phyloP scores from a whole-genome alignment of 345 rosid genomes.

The Murraya paniculata region DNA sequence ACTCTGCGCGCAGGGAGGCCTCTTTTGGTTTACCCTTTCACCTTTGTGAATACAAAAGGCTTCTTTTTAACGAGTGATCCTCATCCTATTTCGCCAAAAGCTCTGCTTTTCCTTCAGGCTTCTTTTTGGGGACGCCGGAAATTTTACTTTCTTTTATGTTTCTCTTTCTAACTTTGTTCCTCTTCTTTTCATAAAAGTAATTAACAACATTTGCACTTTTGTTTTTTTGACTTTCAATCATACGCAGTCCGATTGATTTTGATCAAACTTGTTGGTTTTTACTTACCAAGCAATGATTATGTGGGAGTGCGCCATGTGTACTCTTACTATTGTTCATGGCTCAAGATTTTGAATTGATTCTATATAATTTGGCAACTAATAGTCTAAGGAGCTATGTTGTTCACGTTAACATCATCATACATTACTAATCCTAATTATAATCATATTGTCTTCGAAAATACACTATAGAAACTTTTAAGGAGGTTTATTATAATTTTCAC shows the following conservation, averaged over 20 bases:
- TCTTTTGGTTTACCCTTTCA: neutral
- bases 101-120: neutral
- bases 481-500: no score
- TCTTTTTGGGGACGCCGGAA: neutral
- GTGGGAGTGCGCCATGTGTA: neutral
- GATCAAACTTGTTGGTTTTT: neutral
- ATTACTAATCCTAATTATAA: no score
- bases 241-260: neutral
- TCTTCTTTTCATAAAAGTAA: neutral
- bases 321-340: neutral
- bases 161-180: neutral
- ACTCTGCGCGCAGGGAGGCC: no score
- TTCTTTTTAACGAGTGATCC: neutral
- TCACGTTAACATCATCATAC: no score
- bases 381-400: no score
- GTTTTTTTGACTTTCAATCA: neutral
- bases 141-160: neutral
- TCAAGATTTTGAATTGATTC: neutral
- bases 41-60: conserved; percentile 12
- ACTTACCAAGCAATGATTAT: neutral
- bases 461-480: no score
- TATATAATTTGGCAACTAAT: neutral
- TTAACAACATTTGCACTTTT: neutral
- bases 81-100: neutral
- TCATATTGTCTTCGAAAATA: no score